Evolutionary conservation across 768 basidiomycete species (phyloP).

Genomic region (Naganishia vaughanmartiniae): DNA sequence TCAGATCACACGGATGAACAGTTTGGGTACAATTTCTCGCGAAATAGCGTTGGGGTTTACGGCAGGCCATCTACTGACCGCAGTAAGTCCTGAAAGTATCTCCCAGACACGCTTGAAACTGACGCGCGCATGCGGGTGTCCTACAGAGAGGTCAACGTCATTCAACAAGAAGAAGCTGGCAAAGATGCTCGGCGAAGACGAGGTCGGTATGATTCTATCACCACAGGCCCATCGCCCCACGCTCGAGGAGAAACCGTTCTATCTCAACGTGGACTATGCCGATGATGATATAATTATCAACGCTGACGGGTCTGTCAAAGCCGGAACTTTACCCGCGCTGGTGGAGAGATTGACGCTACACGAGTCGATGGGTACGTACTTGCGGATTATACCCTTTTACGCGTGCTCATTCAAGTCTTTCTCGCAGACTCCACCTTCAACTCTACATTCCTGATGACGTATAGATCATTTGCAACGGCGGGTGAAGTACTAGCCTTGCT

Average conservation of each 20-base stretch:
- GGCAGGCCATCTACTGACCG: conserved; percentile 4
- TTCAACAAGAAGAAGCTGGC: conserved; percentile 44
- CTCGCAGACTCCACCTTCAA: conserved; percentile 69
- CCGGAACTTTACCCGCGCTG: conserved; percentile 78
- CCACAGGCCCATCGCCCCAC: background rate
- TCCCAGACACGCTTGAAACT: background rate
- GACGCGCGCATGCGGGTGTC: background rate
- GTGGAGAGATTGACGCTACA: conserved; percentile 89
- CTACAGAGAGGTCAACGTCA: conserved; percentile 1
- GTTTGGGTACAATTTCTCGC: conserved; percentile 16
- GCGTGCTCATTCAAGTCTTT: background rate
- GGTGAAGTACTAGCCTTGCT: conserved; percentile 80
- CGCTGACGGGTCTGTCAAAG: conserved; percentile 79
- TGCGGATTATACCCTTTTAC: background rate
- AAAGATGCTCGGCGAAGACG: conserved; percentile 49
- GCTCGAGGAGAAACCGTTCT: conserved; percentile 63
- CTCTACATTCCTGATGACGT: conserved; percentile 91
- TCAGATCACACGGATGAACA: conserved; percentile 12
- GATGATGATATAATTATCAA: conserved; percentile 76
- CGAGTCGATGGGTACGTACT: conserved; percentile 70
- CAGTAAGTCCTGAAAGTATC: conserved; percentile 26
- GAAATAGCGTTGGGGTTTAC: conserved; percentile 11
- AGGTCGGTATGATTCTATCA: conserved; percentile 25
- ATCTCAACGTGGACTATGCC: conserved; percentile 74
- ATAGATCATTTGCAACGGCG: conserved; percentile 85